phyloP scores from a whole-genome alignment of 169 alveolate species.

The Neospora caninum region DNA sequence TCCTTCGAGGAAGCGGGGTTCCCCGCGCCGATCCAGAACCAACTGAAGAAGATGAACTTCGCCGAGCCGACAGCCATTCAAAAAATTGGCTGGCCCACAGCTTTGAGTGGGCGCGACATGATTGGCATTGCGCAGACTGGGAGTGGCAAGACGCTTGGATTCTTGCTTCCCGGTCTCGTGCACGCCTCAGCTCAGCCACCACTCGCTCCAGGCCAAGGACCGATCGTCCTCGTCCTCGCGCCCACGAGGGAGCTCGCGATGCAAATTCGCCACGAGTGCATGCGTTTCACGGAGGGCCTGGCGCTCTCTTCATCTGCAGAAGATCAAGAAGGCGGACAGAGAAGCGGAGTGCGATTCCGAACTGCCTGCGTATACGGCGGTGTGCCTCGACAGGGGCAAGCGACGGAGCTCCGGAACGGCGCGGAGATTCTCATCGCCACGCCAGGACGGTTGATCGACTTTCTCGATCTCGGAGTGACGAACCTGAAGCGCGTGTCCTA shows the following conservation, averaged over 20 bases:
- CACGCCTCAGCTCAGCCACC: constrained; percentile 90
- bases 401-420: constrained; percentile 82
- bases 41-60: constrained; percentile 82
- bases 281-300: constrained; percentile 62
- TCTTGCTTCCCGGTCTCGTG: constrained; percentile 95
- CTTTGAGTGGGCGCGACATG: constrained; percentile 82
- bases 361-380: constrained; percentile 89
- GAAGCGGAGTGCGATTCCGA: constrained; percentile 66
- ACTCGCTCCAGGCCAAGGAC: constrained; percentile 71
- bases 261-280: constrained; percentile 83
- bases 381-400: constrained; percentile 79
- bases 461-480: constrained; percentile 84
- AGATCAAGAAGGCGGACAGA: background rate
- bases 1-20: constrained; percentile 89
- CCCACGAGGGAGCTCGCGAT: constrained; percentile 91
- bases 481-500: constrained; percentile 90
- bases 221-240: constrained; percentile 80
- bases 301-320: background rate
- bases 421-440: constrained; percentile 96
- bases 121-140: constrained; percentile 99
- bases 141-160: constrained; percentile 98
- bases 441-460: constrained; percentile 93
- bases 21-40: constrained; percentile 89
- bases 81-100: constrained; percentile 93
- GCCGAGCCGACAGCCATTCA: constrained; percentile 94